Base-by-base conservation (phyloP, 148 eudicot species). In the Cornus kousa region DNA sequence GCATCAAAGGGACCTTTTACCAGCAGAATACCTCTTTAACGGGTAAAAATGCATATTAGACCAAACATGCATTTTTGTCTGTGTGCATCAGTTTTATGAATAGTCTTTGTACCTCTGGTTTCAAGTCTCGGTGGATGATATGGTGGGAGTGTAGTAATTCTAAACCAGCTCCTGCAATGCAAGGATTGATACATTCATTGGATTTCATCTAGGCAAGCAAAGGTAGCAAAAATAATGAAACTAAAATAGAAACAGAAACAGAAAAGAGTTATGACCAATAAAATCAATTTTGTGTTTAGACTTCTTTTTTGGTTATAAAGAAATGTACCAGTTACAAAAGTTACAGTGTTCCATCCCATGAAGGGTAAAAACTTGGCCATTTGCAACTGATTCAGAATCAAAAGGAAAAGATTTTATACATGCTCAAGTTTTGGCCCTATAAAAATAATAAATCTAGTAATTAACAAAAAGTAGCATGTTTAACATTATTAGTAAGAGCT, bases 121-220 rank as follows among this genome's bases (percentile, higher is more conserved):
- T 88, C 68, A 88, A 79, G 80, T 88, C 91, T 66, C 88, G 85
- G 62, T 87, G 88, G 70, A 87, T 43, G 78, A 87, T 72, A 40
- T 81, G 82, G 70, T 84, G 77, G 43, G 72, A 62, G 40, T 69
- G 80, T 62, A 88, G 76, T 40, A 88, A 78, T 70, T 82, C 74
- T 76, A 88, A 69, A 82, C 89, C 91, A 82, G 89, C 84, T 78
- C 86, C 91, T 88, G 82, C 68, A 82, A 78, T 24, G 28, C 7
- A 57, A 9, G 22, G n/a, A 66, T 11, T 6, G 35, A 24, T 13
- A 5, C 57, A 35, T 35, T 39, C 57, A 73, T 48, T 32, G 39
- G 55, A 67, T 68, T 73, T 68, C 46, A 73, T 16, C 48, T 19
- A 67, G 31, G 50, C 33, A 67, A 72, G n/a, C 37, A 33, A 59